phyloP scores from a whole-genome alignment of 2,329 filamentous ascomycete species.

The Zymoseptoria passerinii region DNA sequence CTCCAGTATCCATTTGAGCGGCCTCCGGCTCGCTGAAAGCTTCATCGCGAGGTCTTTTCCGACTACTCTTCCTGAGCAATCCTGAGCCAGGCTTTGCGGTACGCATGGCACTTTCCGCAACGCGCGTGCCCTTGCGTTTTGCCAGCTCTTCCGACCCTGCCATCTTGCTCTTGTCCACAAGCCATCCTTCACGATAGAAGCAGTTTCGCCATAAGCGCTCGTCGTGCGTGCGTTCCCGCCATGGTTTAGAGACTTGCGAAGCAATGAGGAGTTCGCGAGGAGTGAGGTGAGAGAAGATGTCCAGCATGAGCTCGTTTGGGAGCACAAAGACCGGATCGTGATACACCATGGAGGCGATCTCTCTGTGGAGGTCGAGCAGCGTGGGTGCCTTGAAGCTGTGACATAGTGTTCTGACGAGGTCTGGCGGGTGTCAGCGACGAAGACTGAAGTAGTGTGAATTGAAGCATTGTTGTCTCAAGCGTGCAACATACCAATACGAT shows the following conservation, averaged over 20 bases:
- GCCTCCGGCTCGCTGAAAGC: constrained; percentile 27
- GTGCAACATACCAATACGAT: neutral
- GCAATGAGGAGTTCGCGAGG: constrained; percentile 71
- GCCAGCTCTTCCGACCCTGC: constrained; percentile 13
- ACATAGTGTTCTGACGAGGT: constrained; percentile 5
- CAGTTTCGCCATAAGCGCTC: constrained; percentile 77
- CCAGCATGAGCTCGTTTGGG: constrained; percentile 81
- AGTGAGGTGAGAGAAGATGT: constrained; percentile 80
- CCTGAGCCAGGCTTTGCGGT: constrained; percentile 58
- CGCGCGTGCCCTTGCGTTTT: constrained; percentile 8
- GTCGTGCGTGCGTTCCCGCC: constrained; percentile 75
- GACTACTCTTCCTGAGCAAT: constrained; percentile 22
- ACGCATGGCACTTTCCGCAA: constrained; percentile 34
- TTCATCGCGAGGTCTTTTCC: constrained; percentile 26
- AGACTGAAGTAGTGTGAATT: neutral
- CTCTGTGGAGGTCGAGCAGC: constrained; percentile 12
- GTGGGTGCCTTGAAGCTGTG: constrained; percentile 11
- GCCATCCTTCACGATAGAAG: constrained; percentile 80
- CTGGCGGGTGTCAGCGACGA: neutral
- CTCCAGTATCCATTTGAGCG: constrained; percentile 3
- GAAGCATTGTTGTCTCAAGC: neutral
- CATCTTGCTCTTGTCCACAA: constrained; percentile 26
- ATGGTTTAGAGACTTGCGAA: constrained; percentile 68
- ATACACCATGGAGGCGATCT: constrained; percentile 57
- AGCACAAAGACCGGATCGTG: constrained; percentile 84